Base-by-base conservation (phyloP, 1,284 basidiomycete genomes). In the Microbotryum scabiosae region DNA sequence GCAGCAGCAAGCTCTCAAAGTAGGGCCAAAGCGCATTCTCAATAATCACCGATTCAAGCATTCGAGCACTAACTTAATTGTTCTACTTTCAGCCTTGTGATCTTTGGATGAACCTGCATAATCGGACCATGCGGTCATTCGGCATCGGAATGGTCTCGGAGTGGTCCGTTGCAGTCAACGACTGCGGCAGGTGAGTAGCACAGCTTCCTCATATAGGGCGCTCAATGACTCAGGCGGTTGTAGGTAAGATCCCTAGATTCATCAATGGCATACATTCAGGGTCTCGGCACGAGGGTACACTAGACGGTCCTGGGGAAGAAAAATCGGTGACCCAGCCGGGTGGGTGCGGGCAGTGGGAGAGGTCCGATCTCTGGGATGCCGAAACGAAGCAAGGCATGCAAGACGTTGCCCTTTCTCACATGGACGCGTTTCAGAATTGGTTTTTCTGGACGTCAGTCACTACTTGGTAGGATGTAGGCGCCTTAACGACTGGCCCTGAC, bases 371-470 rank as follows among this genome's bases (percentile, higher is more conserved):
- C 57, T 93, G 85, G 80, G 74, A 79, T 69, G 68, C 75, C 26
- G 70, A 74, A 4, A 84, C 80, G 73, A 91, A 88, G 76, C 71
- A 76, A n/a, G 78, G 76, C 51, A 80, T 88, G 66, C 77, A 78
- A 71, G 74, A 82, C 61, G 87, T 90, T 69, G 84, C 87, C 3
- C 66, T 85, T 70, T 81, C 85, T 21, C 85, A 69, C 50, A 93
- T 93, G 90, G 88, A 90, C 74, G 85, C 60, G 43, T 46, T 61
- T 41, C 54, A 70, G 56, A 30, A 52, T 52, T 52, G 51, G 51
- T 32, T 28, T 25, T n/a, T 52, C 51, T 41, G 36, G 36, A 41
- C 36, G 36, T 41, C 12, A 41, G 36, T 41, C 32, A 20, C 46
- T 10, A 10, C 5, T n/a, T 26, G 4, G 30, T n/a, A n/a, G 7